Conservation (phyloP, 148 eudicot species). For the Pharnaceum exiguum region DNA sequence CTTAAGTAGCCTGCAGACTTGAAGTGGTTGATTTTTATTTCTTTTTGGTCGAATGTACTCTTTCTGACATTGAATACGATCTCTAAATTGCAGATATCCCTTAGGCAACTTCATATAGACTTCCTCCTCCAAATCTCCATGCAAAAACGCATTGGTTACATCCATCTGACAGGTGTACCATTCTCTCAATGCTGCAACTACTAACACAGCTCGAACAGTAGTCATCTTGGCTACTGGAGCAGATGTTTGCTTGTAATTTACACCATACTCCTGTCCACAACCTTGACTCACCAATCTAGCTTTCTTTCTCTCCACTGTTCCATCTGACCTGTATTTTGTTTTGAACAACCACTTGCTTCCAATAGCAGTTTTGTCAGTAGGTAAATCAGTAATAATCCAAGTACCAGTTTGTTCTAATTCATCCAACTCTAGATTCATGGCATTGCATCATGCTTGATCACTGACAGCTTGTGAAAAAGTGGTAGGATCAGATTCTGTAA, state of each 20-base stretch:
- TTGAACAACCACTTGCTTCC: slow-evolving; percentile 2
- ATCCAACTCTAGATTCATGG: not conserved
- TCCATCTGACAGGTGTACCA: not conserved
- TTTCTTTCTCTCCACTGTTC: not conserved
- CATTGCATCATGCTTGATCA: not conserved
- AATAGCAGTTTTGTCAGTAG: not conserved
- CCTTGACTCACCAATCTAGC: not conserved
- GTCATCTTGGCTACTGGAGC: slow-evolving; percentile 1
- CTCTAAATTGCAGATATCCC: not conserved
- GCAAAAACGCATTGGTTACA: not conserved
- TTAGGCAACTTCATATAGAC: not conserved
- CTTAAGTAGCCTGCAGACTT: not conserved
- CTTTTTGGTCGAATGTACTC: too few relatives aligned
- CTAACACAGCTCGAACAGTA: not conserved
- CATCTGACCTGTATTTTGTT: not conserved
- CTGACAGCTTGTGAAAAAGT: not conserved
- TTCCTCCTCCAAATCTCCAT: not conserved
- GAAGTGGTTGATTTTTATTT: too few relatives aligned
- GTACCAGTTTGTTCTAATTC: not conserved
- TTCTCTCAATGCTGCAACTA: not conserved
- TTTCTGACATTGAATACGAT: too few relatives aligned
- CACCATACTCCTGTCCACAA: not conserved
- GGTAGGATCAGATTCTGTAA: too few relatives aligned
- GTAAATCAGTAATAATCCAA: not conserved
- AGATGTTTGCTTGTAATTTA: not conserved